Percentiles rank a stretch among this genome's conserved stretches.
These are phyloP conservation scores for Thelephora terrestris DNA, from an alignment of 1,284 basidiomycete genomes.

Conservation along the genomic window DNA sequence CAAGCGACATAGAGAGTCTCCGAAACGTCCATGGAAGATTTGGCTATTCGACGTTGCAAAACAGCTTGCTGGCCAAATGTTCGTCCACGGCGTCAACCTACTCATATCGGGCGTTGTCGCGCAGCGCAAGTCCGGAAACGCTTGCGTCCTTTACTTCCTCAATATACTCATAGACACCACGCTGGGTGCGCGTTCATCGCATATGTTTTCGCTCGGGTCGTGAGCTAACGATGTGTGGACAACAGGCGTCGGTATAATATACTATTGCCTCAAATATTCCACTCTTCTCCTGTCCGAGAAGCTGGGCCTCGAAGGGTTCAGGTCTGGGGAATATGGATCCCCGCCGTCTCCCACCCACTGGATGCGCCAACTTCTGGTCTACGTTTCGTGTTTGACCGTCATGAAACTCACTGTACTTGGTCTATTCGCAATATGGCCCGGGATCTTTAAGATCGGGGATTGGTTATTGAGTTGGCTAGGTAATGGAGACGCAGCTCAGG, in stretches of 20 bases:
- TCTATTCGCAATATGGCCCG: slow-evolving; percentile 63
- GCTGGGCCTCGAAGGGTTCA: slow-evolving; percentile 65
- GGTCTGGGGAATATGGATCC: slow-evolving; percentile 80
- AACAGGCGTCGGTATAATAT: slow-evolving; percentile 79
- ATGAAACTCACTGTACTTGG: slow-evolving; percentile 87
- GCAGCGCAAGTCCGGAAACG: slow-evolving; percentile 60
- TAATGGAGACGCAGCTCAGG: slow-evolving; percentile 57
- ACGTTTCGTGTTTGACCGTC: slow-evolving; percentile 72
- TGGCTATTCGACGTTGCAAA: slow-evolving; percentile 91
- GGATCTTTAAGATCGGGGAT: slow-evolving; percentile 65
- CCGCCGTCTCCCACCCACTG: slow-evolving; percentile 70
- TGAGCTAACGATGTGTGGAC: background rate
- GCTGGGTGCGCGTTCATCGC: slow-evolving; percentile 45
- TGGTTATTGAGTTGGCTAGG: slow-evolving; percentile 81
- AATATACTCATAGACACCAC: slow-evolving; percentile 95
- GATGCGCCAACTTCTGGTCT: slow-evolving; percentile 78
- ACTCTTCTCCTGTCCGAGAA: slow-evolving; percentile 62
- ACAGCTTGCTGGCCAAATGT: slow-evolving; percentile 86
- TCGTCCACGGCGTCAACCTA: slow-evolving; percentile 84
- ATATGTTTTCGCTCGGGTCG: background rate
- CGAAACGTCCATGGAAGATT: slow-evolving; percentile 85
- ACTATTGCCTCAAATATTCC: slow-evolving; percentile 61
- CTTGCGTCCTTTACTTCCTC: slow-evolving; percentile 88
- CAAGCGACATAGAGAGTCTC: slow-evolving; percentile 81
- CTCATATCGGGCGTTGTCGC: slow-evolving; percentile 68